A percentile compares a stretch with the other conserved stretches of the same genome.
phyloP scores from a whole-genome alignment of 768 basidiomycete genomes.

The Exidia glandulosa region DNA sequence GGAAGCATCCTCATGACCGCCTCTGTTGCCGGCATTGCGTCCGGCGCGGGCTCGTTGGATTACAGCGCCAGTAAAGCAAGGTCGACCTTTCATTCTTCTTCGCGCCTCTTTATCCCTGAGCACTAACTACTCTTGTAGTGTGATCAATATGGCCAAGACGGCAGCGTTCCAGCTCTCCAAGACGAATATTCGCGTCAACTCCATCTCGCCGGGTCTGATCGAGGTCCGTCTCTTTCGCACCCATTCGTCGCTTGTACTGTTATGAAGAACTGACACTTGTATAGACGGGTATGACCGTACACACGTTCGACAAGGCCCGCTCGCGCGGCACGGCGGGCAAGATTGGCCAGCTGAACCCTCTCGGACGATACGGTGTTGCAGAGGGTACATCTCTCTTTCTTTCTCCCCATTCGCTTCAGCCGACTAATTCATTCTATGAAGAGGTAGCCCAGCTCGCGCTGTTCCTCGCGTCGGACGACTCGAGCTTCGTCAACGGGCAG shows the following conservation, averaged over 20 bases:
- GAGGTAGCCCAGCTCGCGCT: slow-evolving; percentile 81
- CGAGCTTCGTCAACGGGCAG: slow-evolving; percentile 88
- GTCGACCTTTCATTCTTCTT: slow-evolving; percentile 32
- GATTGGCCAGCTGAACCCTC: slow-evolving; percentile 76
- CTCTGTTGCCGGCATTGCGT: slow-evolving; percentile 69
- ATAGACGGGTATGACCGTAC: slow-evolving; percentile 73
- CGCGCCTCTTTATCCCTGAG: not conserved
- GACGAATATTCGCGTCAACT: slow-evolving; percentile 79
- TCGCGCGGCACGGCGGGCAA: slow-evolving; percentile 60
- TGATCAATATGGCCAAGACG: slow-evolving; percentile 82
- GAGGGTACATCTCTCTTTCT: slow-evolving; percentile 41
- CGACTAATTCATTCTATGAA: slow-evolving; percentile 17
- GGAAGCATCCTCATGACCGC: slow-evolving; percentile 78
- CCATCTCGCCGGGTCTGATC: slow-evolving; percentile 85
- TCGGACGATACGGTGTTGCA: slow-evolving; percentile 71
- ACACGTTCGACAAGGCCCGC: slow-evolving; percentile 69
- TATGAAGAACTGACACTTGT: not conserved
- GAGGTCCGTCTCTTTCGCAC: slow-evolving; percentile 28
- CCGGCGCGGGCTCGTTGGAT: slow-evolving; percentile 72
- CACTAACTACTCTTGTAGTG: slow-evolving; percentile 30
- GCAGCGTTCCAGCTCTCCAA: slow-evolving; percentile 68
- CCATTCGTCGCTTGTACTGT: not conserved
- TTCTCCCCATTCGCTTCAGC: not conserved
- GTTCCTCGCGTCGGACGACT: slow-evolving; percentile 83
- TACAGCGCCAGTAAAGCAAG: slow-evolving; percentile 93